Conservation (phyloP, 768 basidiomycete genomes). For the Suillus paluster region DNA sequence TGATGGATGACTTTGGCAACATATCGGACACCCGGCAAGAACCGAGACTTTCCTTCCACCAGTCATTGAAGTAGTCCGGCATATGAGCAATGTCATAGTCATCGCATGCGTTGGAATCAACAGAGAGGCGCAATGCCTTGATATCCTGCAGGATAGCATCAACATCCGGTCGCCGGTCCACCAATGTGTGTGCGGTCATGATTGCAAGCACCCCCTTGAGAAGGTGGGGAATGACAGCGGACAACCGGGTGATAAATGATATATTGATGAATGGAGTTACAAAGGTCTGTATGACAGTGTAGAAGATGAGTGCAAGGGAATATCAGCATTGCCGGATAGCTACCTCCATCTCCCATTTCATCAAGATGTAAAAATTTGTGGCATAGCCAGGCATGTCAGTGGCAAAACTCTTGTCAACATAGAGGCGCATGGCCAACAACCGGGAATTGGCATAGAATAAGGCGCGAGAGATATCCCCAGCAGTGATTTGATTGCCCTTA, state of each 20-base stretch:
- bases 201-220: not conserved
- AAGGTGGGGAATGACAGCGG: not conserved
- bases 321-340: not conserved
- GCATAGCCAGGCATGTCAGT: not conserved
- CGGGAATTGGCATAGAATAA: not conserved
- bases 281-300: not conserved
- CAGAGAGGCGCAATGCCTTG: not conserved
- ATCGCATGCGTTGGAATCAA: fast-evolving
- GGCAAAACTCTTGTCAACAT: not conserved
- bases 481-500: not conserved
- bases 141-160: not conserved
- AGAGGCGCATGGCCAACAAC: not conserved
- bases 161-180: not conserved
- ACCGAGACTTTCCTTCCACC: not conserved
- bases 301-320: not conserved
- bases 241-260: not conserved
- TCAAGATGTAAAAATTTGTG: not conserved
- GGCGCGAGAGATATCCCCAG: not conserved
- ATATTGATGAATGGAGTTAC: not conserved
- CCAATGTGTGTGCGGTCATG: not conserved
- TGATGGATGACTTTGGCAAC: not conserved
- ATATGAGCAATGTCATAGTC: not conserved
- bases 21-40: not conserved
- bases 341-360: not conserved
- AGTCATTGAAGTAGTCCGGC: not conserved